Evolutionary conservation across 305 asterid species (phyloP), one percentile per base, ranked within the genome.

Genomic region (Fraxinus angustifolia): DNA sequence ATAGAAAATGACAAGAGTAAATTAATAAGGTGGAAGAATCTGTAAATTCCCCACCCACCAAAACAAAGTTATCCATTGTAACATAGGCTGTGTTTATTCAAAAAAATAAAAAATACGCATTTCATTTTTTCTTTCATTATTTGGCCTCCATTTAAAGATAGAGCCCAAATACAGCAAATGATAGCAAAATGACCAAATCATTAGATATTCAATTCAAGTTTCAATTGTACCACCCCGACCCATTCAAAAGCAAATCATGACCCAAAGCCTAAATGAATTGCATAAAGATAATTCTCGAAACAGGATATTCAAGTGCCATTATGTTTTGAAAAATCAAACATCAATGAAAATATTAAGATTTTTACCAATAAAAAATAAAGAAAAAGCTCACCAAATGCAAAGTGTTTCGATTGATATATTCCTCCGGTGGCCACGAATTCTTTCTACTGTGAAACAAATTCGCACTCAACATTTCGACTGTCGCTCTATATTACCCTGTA

Each of bases 351-450:
- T 71, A 70, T n/a, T 42, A 42, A 40, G 21, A 72, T n/a, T 48
- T 11, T 23, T 65, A 16, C 68, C 36, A 33, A 62, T 30, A 50
- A 71, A 73, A 26, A 78, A 73, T 33, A 75, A 80, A 40, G 77
- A 78, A 56, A 81, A 76, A 82, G 50, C 94, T 89, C 84, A 96
- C 99, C 98, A 96, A 86, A 83, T 96, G 97, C 85, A 96, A 83
- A 87, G 98, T 96, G 76, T 95, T 71, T 82, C 91, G 90, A 83
- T 85, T 87, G 78, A 96, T 90, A 79, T 93, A 96, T 85, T 96
- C 99, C 83, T 94, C 91, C 0, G 99, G 93, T 70, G 99, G 98
- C 99, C 99, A 96, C 80, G 99, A 96, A 86, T 90, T 93, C 90
- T 87, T 94, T 87, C 97, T 89, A 86, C 42, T 78, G 87, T 93